Evolutionary conservation across 2,329 filamentous ascomycete genomes (phyloP), one percentile per base, ranked within the genome.

Genomic region (Trichoderma guizhouense): DNA sequence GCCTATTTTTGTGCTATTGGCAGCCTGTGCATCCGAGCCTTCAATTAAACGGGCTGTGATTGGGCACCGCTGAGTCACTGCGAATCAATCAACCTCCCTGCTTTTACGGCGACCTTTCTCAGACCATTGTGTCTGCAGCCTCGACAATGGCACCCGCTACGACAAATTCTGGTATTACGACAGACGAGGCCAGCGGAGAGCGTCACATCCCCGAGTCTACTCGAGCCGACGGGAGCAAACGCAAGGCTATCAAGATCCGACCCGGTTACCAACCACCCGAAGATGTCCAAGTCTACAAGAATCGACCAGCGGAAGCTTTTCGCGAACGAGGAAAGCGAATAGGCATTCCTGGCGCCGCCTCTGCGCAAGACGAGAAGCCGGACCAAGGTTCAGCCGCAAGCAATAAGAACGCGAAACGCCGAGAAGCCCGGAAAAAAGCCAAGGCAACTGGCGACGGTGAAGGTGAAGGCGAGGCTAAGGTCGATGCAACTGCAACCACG

Each of bases 251-350:
- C 79, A 93, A 93, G 79, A 94, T 99, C 73, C 90, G 94, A 34
- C 95, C 96, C 0, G 97, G 96, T 69, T 99, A 98, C 83, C 91
- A 91, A 39, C 97, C 96, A 1, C 94, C 95, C 0, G 96, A 99
- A 83, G 96, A 99, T 82, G 92, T 98, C 74, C 94, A 98, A 79
- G 86, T 97, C 60, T 99, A 99, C 88, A 97, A 94, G 84, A 98
- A 97, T 82, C 91, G 93, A 71, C 94, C 91, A 1, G 95, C 95
- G 64, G 92, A 96, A 80, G 90, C 89, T 64, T 97, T 93, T 84
- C 94, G 94, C 79, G 94, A 89, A 76, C 90, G 93, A 74, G 90
- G 88, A 72, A 84, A 79, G 81, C 71, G 92, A 88, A 79, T 81
- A 26, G 82, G 82, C 26, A 88, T 97, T 5, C 93, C 94, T 5